phyloP scores from a whole-genome alignment of 345 rosid genomes.

The Pseudoturritis turrita region DNA sequence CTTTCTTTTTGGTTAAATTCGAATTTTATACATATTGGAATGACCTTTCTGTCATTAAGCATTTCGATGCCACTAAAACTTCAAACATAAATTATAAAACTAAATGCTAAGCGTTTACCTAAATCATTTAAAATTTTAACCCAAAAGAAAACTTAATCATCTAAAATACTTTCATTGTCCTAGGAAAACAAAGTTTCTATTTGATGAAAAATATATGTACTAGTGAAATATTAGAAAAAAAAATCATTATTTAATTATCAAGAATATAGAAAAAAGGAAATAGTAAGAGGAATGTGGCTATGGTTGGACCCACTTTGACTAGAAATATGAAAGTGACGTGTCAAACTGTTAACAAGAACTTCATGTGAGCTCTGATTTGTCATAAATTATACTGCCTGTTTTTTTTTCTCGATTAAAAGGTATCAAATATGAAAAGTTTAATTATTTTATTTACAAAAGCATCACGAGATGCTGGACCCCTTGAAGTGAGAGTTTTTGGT shows the following conservation, averaged over 20 bases:
- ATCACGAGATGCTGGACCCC: constrained; percentile 9
- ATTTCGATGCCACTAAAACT: not conserved
- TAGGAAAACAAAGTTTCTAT: not conserved
- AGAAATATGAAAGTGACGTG: constrained; percentile 2
- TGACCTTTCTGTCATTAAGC: not conserved
- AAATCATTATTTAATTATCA: not conserved
- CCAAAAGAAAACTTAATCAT: not conserved
- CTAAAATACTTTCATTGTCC: not conserved
- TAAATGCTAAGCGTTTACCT: not conserved
- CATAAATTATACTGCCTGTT: constrained; percentile 19
- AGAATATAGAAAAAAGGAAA: not conserved
- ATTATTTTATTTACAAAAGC: not conserved
- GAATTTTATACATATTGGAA: too few relatives aligned
- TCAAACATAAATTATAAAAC: not conserved
- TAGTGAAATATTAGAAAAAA: not conserved
- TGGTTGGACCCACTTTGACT: constrained; percentile 21
- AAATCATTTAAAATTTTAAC: not conserved
- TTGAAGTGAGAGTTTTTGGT: not conserved
- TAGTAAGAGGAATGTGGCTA: constrained; percentile 16
- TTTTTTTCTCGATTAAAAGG: not conserved
- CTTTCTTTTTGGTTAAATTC: not conserved
- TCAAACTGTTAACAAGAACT: constrained; percentile 17
- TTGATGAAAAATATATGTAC: not conserved
- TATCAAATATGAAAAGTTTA: not conserved
- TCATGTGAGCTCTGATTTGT: constrained; percentile 25